A percentile compares a stretch with the other conserved stretches of the same genome.
These are phyloP conservation scores for Mycena vulgaris DNA, from an alignment of 768 basidiomycete genomes.

Conservation along the genomic window DNA sequence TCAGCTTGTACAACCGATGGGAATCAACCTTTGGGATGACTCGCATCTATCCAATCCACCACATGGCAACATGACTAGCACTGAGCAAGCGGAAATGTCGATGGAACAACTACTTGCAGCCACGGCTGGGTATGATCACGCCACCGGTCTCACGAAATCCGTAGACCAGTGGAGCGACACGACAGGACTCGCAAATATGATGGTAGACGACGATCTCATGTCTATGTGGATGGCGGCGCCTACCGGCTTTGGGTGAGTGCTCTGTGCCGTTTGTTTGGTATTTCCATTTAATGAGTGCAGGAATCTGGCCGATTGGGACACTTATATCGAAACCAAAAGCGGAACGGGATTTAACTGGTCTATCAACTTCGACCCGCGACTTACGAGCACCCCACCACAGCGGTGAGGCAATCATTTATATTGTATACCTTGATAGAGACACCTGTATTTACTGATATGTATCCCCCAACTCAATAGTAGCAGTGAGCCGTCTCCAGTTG, in stretches of 20 bases:
- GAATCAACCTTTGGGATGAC: conserved; percentile 28
- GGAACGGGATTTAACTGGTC: conserved; percentile 21
- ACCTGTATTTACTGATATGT: neutral
- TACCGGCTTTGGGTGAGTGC: conserved; percentile 21
- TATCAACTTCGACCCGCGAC: conserved; percentile 9
- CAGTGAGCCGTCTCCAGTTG: no score
- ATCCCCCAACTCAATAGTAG: neutral
- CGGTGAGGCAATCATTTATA: neutral
- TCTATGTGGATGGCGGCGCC: conserved; percentile 32
- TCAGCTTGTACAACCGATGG: neutral
- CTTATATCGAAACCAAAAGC: conserved; percentile 31
- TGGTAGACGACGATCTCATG: conserved; percentile 34
- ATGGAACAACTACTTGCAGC: conserved; percentile 36
- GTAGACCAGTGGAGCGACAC: conserved; percentile 31
- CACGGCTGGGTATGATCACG: conserved; percentile 31
- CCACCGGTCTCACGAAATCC: conserved; percentile 21
- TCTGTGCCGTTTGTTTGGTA: neutral
- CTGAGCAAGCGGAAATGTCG: conserved; percentile 21
- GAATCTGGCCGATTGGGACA: conserved; percentile 36
- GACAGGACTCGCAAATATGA: conserved; percentile 34
- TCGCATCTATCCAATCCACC: neutral
- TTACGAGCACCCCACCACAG: neutral
- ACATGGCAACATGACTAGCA: neutral
- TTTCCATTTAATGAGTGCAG: neutral
- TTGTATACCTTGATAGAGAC: neutral